phyloP scores from a whole-genome alignment of 257 asterid species.

The Cynanchum wilfordii region DNA sequence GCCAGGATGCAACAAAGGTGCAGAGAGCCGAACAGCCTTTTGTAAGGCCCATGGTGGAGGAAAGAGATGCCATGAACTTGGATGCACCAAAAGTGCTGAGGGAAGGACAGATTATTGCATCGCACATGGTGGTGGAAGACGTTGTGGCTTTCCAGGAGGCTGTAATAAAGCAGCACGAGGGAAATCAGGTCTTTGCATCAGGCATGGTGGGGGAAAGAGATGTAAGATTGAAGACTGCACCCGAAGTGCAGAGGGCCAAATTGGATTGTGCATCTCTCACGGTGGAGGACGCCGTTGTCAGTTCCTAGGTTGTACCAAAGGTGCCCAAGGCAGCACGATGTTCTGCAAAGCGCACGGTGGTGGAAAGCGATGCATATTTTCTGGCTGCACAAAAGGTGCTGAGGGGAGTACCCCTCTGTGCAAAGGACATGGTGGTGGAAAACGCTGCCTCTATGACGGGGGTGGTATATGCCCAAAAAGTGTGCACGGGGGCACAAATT shows the following conservation, averaged over 20 bases:
- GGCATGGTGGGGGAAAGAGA: slow-evolving; percentile 93
- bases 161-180: slow-evolving; percentile 90
- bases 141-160: slow-evolving; percentile 55
- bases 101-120: slow-evolving; percentile 82
- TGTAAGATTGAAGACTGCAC: slow-evolving; percentile 77
- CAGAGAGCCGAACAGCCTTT: slow-evolving; percentile 85
- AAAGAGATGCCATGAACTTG: slow-evolving; percentile 61
- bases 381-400: slow-evolving; percentile 86
- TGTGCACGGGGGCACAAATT: slow-evolving; percentile 87
- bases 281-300: slow-evolving; percentile 94
- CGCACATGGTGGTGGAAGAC: slow-evolving; percentile 83
- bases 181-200: slow-evolving; percentile 83
- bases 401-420: slow-evolving; percentile 93
- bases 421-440: slow-evolving; percentile 98
- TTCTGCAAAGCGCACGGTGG: slow-evolving; percentile 95
- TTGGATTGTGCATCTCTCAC: slow-evolving; percentile 85
- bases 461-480: slow-evolving; percentile 95
- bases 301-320: slow-evolving; percentile 45
- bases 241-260: slow-evolving; percentile 85
- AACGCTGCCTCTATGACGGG: slow-evolving; percentile 77
- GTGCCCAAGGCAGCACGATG: slow-evolving; percentile 83
- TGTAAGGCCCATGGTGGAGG: slow-evolving; percentile 96
- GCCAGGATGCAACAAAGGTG: slow-evolving; percentile 75
- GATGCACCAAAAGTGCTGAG: slow-evolving; percentile 90
- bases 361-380: slow-evolving; percentile 75